A percentile compares a stretch with the other conserved stretches of the same genome.
phyloP scores from a whole-genome alignment of 192 early-diverging fungal species.

The Anaeromyces robustus region DNA sequence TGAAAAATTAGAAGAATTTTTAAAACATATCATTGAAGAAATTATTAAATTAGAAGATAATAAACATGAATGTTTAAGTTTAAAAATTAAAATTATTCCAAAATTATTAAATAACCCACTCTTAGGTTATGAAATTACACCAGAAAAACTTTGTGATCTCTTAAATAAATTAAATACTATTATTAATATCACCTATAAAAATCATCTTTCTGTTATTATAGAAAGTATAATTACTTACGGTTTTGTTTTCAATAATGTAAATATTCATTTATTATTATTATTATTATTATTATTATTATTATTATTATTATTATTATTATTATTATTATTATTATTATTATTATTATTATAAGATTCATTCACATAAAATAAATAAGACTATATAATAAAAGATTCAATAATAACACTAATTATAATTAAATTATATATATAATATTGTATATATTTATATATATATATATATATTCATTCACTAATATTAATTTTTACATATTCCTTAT shows the following conservation, averaged over 20 bases:
- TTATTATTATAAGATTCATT: too few relatives aligned
- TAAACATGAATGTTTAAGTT: neutral
- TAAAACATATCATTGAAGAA: neutral
- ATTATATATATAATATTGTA: too few relatives aligned
- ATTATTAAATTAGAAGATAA: neutral
- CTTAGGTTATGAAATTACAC: neutral
- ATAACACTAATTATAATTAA: too few relatives aligned
- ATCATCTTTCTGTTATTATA: neutral
- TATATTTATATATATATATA: too few relatives aligned
- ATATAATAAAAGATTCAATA: too few relatives aligned
- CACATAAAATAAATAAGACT: too few relatives aligned
- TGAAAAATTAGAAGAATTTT: neutral
- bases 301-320: too few relatives aligned
- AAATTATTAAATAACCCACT: neutral
- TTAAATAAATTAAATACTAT: neutral
- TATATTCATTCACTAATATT: too few relatives aligned
- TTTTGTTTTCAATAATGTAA: neutral
- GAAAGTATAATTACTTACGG: neutral
- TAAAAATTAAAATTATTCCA: neutral
- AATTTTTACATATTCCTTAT: too few relatives aligned
- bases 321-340: too few relatives aligned
- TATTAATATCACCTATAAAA: neutral
- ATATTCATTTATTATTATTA: too few relatives aligned
- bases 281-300: too few relatives aligned
- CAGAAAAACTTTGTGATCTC: neutral